Percentiles rank a stretch among this genome's conserved stretches.
phyloP scores from a whole-genome alignment of 495 filamentous ascomycete species.

The Cenococcum geophilum region DNA sequence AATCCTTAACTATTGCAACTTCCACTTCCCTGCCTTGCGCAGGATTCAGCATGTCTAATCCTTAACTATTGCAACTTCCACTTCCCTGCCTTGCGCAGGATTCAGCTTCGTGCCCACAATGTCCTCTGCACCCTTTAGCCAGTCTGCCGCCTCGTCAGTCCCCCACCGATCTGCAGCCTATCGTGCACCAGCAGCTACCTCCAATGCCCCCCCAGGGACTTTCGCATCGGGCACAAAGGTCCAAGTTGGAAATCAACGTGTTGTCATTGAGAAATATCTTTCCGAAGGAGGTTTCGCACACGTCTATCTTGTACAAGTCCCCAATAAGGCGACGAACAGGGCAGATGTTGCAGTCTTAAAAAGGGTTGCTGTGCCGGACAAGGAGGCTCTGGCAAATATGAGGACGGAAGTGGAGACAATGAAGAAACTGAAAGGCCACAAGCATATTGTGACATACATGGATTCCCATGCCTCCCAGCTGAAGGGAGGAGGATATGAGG shows the following conservation, averaged over 20 bases:
- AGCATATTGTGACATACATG: constrained; percentile 93
- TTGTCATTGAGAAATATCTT: constrained; percentile 95
- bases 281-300: constrained; percentile 98
- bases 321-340: constrained; percentile 59
- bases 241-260: constrained; percentile 85
- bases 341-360: constrained; percentile 86
- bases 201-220: constrained; percentile 71
- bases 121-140: constrained; percentile 28
- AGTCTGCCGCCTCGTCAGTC: constrained; percentile 25
- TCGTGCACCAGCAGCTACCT: constrained; percentile 38
- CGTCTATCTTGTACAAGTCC: constrained; percentile 89
- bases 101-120: constrained; percentile 25
- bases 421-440: constrained; percentile 96
- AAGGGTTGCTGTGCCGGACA: constrained; percentile 95
- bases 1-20: constrained; percentile 10
- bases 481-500: constrained; percentile 89
- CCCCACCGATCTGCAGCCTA: constrained; percentile 29
- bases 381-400: constrained; percentile 88
- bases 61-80: constrained; percentile 10
- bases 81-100: constrained; percentile 27
- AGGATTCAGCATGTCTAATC: constrained; percentile 19
- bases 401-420: constrained; percentile 98
- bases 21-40: constrained; percentile 26
- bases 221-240: constrained; percentile 93
- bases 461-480: constrained; percentile 95